A percentile compares a stretch with the other conserved stretches of the same genome.
These are phyloP conservation scores for Meira nashicola DNA, from an alignment of 1,284 basidiomycete species.

Conservation along the genomic window DNA sequence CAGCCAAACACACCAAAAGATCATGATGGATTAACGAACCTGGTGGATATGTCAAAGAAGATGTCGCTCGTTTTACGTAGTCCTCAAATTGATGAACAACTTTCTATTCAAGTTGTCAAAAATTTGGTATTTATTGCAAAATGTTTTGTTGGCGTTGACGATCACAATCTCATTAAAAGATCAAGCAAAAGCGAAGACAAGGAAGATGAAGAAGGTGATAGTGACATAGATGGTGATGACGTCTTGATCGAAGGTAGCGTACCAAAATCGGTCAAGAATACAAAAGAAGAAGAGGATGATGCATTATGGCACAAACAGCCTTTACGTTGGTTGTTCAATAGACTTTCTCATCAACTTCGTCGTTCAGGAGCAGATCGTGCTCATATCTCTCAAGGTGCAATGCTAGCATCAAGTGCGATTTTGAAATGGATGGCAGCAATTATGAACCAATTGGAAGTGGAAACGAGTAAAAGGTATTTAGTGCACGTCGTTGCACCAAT, in stretches of 20 bases:
- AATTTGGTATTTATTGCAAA: constrained; percentile 87
- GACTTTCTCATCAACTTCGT: constrained; percentile 77
- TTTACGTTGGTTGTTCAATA: constrained; percentile 87
- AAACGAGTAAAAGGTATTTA: constrained; percentile 37
- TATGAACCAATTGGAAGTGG: constrained; percentile 65
- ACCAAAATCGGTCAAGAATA: constrained; percentile 32
- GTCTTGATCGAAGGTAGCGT: constrained; percentile 18
- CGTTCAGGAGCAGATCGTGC: constrained; percentile 47
- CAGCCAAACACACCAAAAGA: neutral
- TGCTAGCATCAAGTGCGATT: neutral
- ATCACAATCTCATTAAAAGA: constrained; percentile 1
- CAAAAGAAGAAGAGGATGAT: constrained; percentile 30
- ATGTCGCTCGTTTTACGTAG: constrained; percentile 77
- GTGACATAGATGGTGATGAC: constrained; percentile 32
- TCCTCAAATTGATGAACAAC: constrained; percentile 68
- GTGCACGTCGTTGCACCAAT: neutral
- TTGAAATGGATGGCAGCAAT: constrained; percentile 63
- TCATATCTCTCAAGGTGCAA: constrained; percentile 3
- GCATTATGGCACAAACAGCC: constrained; percentile 56
- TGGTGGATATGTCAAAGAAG: constrained; percentile 72
- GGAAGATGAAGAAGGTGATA: constrained; percentile 22
- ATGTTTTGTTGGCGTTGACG: constrained; percentile 35
- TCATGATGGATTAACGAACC: constrained; percentile 25
- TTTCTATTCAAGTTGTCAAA: constrained; percentile 84
- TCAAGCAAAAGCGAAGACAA: neutral